A percentile compares a stretch with the other conserved stretches of the same genome.
phyloP scores from a whole-genome alignment of 2,329 filamentous ascomycete species.

The Stemphylium vesicarium region DNA sequence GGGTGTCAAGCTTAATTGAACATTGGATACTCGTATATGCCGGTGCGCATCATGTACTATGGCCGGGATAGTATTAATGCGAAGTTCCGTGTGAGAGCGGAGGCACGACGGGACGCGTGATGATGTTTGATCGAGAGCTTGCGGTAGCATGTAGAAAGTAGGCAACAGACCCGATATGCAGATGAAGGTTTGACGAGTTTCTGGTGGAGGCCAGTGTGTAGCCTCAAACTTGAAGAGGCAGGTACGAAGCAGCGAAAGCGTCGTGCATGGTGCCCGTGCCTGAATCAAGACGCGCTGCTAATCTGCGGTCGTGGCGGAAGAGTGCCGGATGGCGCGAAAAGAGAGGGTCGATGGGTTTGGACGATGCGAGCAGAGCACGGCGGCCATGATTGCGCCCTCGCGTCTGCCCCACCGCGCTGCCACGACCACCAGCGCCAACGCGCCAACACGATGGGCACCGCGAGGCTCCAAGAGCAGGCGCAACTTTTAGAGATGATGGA shows the following conservation, averaged over 20 bases:
- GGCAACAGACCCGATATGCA: not conserved
- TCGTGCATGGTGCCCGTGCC: not conserved
- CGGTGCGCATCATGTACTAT: not conserved
- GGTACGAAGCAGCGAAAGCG: not conserved
- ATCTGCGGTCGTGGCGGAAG: no score
- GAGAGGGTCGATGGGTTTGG: no score
- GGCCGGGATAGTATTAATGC: not conserved
- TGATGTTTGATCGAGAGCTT: not conserved
- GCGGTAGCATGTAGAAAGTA: not conserved
- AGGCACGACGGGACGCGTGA: not conserved
- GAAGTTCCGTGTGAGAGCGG: not conserved
- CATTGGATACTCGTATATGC: slow-evolving; percentile 12
- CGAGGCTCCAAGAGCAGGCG: no score
- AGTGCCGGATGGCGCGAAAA: no score
- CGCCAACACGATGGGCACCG: not conserved
- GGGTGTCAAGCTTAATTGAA: slow-evolving; percentile 17
- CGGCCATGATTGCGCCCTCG: slow-evolving; percentile 1
- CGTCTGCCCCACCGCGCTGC: not conserved
- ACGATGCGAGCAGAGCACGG: slow-evolving; percentile 1
- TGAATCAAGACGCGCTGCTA: no score
- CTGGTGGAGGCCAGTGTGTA: not conserved
- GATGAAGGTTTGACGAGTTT: not conserved
- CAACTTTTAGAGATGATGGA: no score
- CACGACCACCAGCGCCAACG: not conserved
- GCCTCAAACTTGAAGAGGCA: not conserved